phyloP scores from a whole-genome alignment of 2,329 filamentous ascomycete genomes.

The Penicillium sp. region DNA sequence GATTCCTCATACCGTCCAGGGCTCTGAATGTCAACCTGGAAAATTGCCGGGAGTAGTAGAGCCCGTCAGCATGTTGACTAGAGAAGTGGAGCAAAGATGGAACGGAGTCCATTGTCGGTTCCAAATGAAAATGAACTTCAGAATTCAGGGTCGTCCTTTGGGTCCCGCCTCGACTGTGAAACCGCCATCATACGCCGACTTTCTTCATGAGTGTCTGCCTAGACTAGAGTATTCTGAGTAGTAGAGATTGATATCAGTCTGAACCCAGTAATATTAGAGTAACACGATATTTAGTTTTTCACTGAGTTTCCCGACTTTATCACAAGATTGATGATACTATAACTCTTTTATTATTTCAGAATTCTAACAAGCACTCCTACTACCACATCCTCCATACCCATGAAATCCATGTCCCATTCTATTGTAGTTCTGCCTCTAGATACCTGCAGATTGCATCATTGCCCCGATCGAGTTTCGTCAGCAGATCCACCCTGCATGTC shows the following conservation, averaged over 20 bases:
- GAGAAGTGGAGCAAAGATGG: background rate
- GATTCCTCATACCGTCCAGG: background rate
- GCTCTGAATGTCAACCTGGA: background rate
- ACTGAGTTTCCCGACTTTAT: background rate
- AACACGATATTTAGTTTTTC: background rate
- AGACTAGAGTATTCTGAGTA: background rate
- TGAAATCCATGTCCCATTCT: background rate
- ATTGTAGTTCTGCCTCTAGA: no score
- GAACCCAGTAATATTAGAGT: background rate
- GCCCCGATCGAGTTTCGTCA: slow-evolving; percentile 19
- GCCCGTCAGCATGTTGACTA: background rate
- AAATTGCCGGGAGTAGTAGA: background rate
- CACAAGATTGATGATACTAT: background rate
- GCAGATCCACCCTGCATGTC: slow-evolving; percentile 14
- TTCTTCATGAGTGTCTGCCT: background rate
- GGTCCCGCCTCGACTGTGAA: background rate
- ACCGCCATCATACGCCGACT: background rate
- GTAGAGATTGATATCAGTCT: background rate
- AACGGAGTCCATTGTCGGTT: background rate
- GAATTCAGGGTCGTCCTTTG: background rate
- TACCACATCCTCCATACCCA: background rate
- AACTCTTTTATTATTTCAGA: background rate
- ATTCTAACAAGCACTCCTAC: background rate
- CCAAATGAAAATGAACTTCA: background rate
- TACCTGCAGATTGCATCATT: background rate